Evolutionary conservation across 2,329 filamentous ascomycete species (phyloP).

Genomic region (Fusarium dlaminii): DNA sequence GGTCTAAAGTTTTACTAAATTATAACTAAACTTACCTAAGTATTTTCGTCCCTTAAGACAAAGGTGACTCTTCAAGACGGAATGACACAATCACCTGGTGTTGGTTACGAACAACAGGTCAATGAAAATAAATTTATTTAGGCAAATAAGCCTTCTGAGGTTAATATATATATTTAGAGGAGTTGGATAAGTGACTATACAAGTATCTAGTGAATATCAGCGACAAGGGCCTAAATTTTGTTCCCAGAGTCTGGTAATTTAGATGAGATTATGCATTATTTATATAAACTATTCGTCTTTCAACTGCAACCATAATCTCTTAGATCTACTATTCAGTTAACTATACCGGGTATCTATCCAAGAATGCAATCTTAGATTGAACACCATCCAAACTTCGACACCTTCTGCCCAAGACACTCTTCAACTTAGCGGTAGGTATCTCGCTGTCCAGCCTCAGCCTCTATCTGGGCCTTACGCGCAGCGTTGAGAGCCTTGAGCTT

Average conservation of each 20-base stretch:
- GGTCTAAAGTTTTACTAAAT: rapidly evolving
- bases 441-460: conserved; percentile 40
- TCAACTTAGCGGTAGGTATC: not conserved
- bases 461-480: conserved; percentile 54
- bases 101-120: no score
- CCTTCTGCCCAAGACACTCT: not conserved
- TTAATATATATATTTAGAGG: no score
- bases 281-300: not conserved
- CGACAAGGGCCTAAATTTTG: not conserved
- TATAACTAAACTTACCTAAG: no score
- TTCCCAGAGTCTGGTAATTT: no score
- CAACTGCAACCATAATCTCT: rapidly evolving
- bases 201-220: no score
- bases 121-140: no score
- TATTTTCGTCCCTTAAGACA: no score
- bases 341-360: not conserved
- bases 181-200: no score
- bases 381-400: not conserved
- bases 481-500: conserved; percentile 76
- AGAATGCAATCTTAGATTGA: not conserved
- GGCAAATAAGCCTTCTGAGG: no score
- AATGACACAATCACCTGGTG: no score
- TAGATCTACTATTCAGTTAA: not conserved
- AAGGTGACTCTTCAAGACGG: no score
- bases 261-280: not conserved